Percentiles rank a stretch among this genome's conserved stretches.
These are phyloP conservation scores for Hirsutella thompsonii DNA, from an alignment of 2,329 filamentous ascomycete genomes.

Conservation along the genomic window DNA sequence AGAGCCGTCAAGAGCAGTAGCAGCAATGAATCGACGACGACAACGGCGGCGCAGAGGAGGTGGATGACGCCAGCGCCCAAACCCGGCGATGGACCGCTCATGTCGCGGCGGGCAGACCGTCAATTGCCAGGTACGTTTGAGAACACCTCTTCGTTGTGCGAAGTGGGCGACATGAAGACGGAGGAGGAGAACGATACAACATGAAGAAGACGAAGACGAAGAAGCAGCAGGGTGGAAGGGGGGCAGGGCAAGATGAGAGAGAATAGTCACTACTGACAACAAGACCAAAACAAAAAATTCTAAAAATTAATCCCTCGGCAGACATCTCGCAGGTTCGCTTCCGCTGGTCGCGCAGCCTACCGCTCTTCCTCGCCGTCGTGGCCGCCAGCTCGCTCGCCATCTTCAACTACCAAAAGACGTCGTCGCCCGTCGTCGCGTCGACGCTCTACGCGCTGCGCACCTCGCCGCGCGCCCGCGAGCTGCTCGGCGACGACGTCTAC, in stretches of 20 bases:
- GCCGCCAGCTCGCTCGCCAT: slow-evolving; percentile 66
- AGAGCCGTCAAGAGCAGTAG: background rate
- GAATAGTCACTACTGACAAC: background rate
- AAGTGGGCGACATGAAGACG: background rate
- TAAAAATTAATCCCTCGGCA: too few species aligned
- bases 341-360: slow-evolving; percentile 61
- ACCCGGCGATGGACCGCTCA: slow-evolving; percentile 47
- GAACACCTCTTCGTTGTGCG: slow-evolving; percentile 1
- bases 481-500: slow-evolving; percentile 79
- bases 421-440: slow-evolving; percentile 73
- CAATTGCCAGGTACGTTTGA: slow-evolving; percentile 44
- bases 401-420: slow-evolving; percentile 98
- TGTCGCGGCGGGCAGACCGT: slow-evolving; percentile 52
- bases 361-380: slow-evolving; percentile 66
- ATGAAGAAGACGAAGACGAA: too few species aligned
- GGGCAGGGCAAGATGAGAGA: background rate
- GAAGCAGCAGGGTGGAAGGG: too few species aligned
- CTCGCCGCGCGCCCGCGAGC: slow-evolving; percentile 56
- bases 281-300: too few species aligned
- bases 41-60: slow-evolving; percentile 23
- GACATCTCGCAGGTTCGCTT: slow-evolving; percentile 32
- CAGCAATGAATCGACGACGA: background rate
- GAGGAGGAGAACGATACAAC: background rate
- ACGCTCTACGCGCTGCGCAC: slow-evolving; percentile 88
- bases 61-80: slow-evolving; percentile 42